phyloP scores from a whole-genome alignment of 106 monocot genomes.

The Amphibolis antarctica region DNA sequence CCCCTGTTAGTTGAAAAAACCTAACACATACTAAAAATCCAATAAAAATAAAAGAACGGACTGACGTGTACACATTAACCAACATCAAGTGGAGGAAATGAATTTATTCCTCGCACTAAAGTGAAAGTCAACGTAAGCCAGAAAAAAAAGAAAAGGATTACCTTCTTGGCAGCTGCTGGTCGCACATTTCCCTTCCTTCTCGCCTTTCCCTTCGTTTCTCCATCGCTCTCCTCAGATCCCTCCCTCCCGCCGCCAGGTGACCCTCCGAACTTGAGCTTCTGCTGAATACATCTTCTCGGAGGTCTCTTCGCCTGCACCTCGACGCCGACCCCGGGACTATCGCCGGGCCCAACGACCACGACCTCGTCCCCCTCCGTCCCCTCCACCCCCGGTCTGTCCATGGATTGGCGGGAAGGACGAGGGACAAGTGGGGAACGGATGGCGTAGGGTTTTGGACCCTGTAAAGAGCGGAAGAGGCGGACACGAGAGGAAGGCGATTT shows the following conservation, averaged over 20 bases:
- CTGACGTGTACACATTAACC: no score
- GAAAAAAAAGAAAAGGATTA: background rate
- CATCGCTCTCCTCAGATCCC: background rate
- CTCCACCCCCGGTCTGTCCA: no score
- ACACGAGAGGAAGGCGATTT: no score
- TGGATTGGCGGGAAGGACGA: no score
- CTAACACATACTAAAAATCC: no score
- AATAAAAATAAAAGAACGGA: no score
- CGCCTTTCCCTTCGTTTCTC: background rate
- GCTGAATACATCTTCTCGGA: slow-evolving; percentile 1
- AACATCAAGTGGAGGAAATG: no score
- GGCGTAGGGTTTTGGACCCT: no score
- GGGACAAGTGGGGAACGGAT: no score
- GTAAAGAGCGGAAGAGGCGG: no score
- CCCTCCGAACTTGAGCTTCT: slow-evolving; percentile 4
- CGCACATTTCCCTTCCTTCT: background rate
- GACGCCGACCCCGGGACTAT: background rate
- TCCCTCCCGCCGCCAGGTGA: background rate
- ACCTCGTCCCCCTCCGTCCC: no score
- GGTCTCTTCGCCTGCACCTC: background rate
- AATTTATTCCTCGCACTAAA: background rate
- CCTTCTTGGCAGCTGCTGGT: background rate
- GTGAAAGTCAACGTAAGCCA: background rate
- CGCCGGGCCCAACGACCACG: background rate
- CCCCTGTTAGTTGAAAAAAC: no score